Base-by-base conservation (phyloP, 176 grass and related monocot genomes). In the Tillandsia fasciculata region DNA sequence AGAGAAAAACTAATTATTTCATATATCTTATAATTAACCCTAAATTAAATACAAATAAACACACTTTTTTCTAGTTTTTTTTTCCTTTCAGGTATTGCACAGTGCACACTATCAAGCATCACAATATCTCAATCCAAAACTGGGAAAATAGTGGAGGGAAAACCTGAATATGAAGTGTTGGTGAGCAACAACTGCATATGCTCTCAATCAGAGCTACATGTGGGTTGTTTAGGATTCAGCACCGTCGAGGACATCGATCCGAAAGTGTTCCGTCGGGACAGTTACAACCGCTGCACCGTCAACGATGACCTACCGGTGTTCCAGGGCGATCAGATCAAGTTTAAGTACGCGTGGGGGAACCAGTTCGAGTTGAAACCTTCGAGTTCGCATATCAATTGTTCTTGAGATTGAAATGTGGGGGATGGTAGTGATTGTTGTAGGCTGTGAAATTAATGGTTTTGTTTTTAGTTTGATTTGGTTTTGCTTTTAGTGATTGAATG, bases 191-290 rank as follows among this genome's bases (percentile, higher is more conserved):
- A 23, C 26, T 91, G 88, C 49, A 22, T 57, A 12, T 87, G 84
- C 24, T 52, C 65, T 18, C 69, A 87, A 53, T 77, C 51, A 0
- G 64, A 63, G 17, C 73, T 85, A 47, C 64, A 50, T 12, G 61
- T 87, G 68, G 65, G 26, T 14, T 91, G 88, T 63, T 67, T 70
- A 5, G 81, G 88, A 14, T 18, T 91, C 3, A 76, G 81, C 81
- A 84, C 76, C 18, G 67, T 78, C 1, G 81, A 71, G 64, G 15
- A 75, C 9, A 12, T 79, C 42, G 78, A 91, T 49, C 8, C 12
- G 0, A 50, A 68, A 50, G 57, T 20, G 48, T 64, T 64, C 48
- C 17, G 48, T 11, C 22, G 47, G 22, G 72, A 74, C 26, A 76
- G 80, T 64, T 58, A 65, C 27, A 69, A 69, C 29, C 20, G 49